Base-by-base conservation (phyloP, 2,329 filamentous ascomycete species). In the Colletotrichum sansevieriae region DNA sequence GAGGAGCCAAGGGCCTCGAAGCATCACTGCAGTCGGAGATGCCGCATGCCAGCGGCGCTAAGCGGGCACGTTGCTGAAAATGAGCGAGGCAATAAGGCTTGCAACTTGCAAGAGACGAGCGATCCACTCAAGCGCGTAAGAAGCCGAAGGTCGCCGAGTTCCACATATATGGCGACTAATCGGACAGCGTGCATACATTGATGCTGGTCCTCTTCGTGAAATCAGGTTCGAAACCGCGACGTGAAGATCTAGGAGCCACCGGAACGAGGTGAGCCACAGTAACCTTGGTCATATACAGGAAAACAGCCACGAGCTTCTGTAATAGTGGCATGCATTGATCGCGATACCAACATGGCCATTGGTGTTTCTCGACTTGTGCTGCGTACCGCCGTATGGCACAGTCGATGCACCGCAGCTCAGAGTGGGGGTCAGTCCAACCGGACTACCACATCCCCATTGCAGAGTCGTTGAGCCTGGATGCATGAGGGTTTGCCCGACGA, bases 1-100 rank as follows among this genome's bases (percentile, higher is more conserved):
- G 37, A 29, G 25, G 18, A 20, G 47, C 33, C 54, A 29, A 29
- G 47, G 39, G 13, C 25, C 51, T 51, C 29, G 37, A 49, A 18
- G 35, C 47, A 54, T 47, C 54, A 37, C 41, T 43, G 55, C 61
- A 46, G 47, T 47, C 62, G 61, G 62, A 43, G 65, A 54, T 49
- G 54, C 52, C 65, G 52, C 65, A 41, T 20, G 60, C 18, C 65
- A 57, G 65, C 55, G 62, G 62, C 54, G 49, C 65, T 18, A 41
- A 55, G 29, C 60, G 41, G 54, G 29, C 62, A 46, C 43, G 47
- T 65, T 65, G 61, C 62, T 68, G 54, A 43, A 68, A 68, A 59
- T 39, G 22, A 55, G 22, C 35, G 65, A 68, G 61, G 55, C 47
- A 65, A 65, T 41, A 60, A 60, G 61, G 33, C 47, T 29, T 20